phyloP scores from a whole-genome alignment of 345 rosid species.

The Lepidium didymum region DNA sequence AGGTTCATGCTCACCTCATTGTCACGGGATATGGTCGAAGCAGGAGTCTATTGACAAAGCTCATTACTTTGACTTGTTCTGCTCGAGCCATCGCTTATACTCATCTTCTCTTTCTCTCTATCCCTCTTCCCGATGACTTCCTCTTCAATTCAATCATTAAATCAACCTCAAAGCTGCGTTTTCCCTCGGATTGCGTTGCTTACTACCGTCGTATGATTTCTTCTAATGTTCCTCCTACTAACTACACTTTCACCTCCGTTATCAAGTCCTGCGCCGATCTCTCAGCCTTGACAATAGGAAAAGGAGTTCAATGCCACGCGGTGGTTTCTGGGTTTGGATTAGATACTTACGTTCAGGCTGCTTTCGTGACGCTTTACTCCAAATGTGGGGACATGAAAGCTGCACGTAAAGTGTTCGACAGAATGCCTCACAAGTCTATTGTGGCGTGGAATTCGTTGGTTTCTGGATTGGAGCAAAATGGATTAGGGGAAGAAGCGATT shows the following conservation, averaged over 20 bases:
- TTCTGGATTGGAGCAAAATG: constrained; percentile 80
- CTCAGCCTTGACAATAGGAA: constrained; percentile 40
- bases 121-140: constrained; percentile 60
- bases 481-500: constrained; percentile 51
- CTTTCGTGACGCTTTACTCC: constrained; percentile 48
- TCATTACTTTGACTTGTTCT: constrained; percentile 52
- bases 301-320: constrained; percentile 51
- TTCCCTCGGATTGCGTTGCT: constrained; percentile 40
- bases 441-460: constrained; percentile 86
- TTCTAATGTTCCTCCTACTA: constrained; percentile 38
- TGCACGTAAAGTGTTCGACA: constrained; percentile 67
- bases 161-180: constrained; percentile 41
- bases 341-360: constrained; percentile 61
- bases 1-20: constrained; percentile 55
- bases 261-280: constrained; percentile 64
- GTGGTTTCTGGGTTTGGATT: constrained; percentile 47
- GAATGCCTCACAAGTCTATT: constrained; percentile 46
- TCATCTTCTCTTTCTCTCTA: constrained; percentile 43
- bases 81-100: constrained; percentile 49
- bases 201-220: constrained; percentile 55
- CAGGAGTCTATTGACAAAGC: constrained; percentile 71
- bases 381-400: constrained; percentile 36
- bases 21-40: constrained; percentile 45
- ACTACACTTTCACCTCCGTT: constrained; percentile 68
- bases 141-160: constrained; percentile 62